These are phyloP conservation scores for Penicillium glabrum DNA, from an alignment of 2,329 filamentous ascomycete genomes.

Conservation along the genomic window DNA sequence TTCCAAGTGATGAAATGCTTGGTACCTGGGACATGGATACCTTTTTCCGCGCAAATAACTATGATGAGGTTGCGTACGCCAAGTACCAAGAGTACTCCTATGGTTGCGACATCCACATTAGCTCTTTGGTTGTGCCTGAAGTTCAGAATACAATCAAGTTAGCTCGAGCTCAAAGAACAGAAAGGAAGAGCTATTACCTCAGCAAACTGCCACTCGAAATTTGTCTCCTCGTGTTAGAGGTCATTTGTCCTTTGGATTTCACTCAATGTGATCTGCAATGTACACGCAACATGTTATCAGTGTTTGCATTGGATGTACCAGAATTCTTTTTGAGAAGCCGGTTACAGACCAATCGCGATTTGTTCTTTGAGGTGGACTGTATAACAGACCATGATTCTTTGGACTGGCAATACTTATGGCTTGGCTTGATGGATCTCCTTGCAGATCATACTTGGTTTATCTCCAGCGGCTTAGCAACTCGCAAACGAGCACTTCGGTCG, in stretches of 20 bases:
- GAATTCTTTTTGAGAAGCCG: conserved; percentile 5
- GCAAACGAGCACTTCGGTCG: not conserved
- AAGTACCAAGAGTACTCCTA: too few species aligned
- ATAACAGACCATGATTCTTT: not conserved
- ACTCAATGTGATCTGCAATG: not conserved
- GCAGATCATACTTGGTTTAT: not conserved
- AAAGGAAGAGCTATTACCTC: not conserved
- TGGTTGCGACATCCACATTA: conserved; percentile 2
- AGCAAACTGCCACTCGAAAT: not conserved
- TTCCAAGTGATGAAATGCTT: not conserved
- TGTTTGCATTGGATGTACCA: conserved; percentile 6
- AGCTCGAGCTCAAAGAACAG: not conserved
- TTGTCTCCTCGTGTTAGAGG: not conserved
- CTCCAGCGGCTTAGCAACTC: not conserved
- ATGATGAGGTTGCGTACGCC: not conserved
- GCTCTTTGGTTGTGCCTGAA: not conserved
- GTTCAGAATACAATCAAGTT: not conserved
- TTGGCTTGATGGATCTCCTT: conserved; percentile 6
- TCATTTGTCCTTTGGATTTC: conserved; percentile 1
- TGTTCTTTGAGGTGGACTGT: conserved; percentile 4
- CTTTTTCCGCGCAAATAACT: not conserved
- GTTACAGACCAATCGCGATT: not conserved
- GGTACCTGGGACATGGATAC: not conserved
- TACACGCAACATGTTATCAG: conserved; percentile 2
- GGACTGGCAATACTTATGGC: conserved; percentile 1